Conservation (phyloP, 176 grass and related monocot genomes). For the Zoysia japonica region DNA sequence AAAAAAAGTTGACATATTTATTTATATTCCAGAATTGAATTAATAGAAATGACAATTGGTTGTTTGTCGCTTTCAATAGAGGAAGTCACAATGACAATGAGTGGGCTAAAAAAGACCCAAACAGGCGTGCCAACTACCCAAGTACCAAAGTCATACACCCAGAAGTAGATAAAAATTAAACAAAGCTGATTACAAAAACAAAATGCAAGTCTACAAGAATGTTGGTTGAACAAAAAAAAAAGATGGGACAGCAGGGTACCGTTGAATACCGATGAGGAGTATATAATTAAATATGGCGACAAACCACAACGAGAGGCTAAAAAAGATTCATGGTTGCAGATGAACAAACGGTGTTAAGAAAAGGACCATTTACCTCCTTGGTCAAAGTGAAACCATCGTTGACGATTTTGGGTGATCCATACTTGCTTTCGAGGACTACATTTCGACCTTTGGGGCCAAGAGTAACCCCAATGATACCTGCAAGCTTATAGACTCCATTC, state of each 20-base stretch:
- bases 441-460: too few relatives aligned
- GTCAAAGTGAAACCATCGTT: too few relatives aligned
- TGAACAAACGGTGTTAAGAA: too few relatives aligned
- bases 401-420: too few relatives aligned
- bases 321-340: background rate
- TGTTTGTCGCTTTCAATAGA: background rate
- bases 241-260: conserved; percentile 17
- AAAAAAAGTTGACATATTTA: background rate
- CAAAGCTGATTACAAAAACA: background rate
- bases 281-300: conserved; percentile 46
- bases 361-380: too few relatives aligned
- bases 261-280: conserved; percentile 45
- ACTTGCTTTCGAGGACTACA: too few relatives aligned
- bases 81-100: conserved; percentile 46
- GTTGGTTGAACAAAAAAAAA: background rate
- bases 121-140: conserved; percentile 21
- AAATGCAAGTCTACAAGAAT: background rate
- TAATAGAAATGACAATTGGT: too few relatives aligned
- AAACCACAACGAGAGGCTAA: conserved; percentile 64
- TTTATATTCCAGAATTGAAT: background rate
- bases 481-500: too few relatives aligned
- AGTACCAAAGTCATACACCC: conserved; percentile 8
- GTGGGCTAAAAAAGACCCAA: conserved; percentile 55
- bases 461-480: too few relatives aligned
- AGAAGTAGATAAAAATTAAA: conserved; percentile 1